Evolutionary conservation across 2,329 filamentous ascomycete genomes (phyloP).

Genomic region (Penicillium thymicola): DNA sequence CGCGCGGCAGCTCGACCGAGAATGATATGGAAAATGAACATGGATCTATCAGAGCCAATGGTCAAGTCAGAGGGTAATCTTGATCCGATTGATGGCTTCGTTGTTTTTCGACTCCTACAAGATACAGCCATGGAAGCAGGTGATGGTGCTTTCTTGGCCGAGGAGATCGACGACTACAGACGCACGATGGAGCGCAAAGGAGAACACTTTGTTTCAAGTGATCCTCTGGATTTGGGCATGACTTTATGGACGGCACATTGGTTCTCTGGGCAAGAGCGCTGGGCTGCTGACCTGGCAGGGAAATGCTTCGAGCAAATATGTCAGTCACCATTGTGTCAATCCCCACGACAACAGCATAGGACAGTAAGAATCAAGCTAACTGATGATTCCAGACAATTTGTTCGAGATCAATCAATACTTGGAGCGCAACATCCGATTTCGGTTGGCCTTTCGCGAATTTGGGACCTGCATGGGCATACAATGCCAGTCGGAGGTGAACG

Average conservation of each 20-base stretch:
- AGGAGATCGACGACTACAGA: conserved; percentile 54
- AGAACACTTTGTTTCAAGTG: conserved; percentile 45
- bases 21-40: conserved; percentile 58
- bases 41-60: conserved; percentile 47
- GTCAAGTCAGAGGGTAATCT: conserved; percentile 54
- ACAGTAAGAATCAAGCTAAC: background rate
- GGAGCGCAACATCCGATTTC: conserved; percentile 31
- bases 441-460: conserved; percentile 56
- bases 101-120: conserved; percentile 51
- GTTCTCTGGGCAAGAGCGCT: conserved; percentile 46
- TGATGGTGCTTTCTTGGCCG: conserved; percentile 37
- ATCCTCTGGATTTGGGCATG: conserved; percentile 59
- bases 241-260: conserved; percentile 57
- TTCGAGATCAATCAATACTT: conserved; percentile 38
- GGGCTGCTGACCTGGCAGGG: conserved; percentile 44
- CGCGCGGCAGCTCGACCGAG: conserved; percentile 31
- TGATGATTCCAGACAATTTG: conserved; percentile 29
- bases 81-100: conserved; percentile 55
- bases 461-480: conserved; percentile 51
- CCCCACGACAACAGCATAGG: background rate
- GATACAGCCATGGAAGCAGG: conserved; percentile 35
- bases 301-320: conserved; percentile 39
- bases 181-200: conserved; percentile 48
- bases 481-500: conserved; percentile 36
- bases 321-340: conserved; percentile 15